These are phyloP conservation scores for Paecilomyces dactylethromorphus DNA, from an alignment of 2,329 filamentous ascomycete genomes.

Conservation along the genomic window DNA sequence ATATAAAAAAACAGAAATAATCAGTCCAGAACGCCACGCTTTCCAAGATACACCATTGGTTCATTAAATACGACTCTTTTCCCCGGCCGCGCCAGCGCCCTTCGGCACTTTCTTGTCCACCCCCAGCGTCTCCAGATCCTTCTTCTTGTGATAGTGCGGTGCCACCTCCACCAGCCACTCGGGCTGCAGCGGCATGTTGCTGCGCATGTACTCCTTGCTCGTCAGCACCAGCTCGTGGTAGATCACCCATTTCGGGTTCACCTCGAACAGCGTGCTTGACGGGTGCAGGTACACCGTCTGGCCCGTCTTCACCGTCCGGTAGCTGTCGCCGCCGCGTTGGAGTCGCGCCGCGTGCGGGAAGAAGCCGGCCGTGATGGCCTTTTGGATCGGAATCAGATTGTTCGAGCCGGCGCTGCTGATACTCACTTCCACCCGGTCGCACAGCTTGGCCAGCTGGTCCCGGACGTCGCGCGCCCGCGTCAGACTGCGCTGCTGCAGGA, in stretches of 20 bases:
- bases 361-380: slow-evolving; percentile 84
- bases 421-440: slow-evolving; percentile 83
- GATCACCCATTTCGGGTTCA: slow-evolving; percentile 77
- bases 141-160: slow-evolving; percentile 90
- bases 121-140: slow-evolving; percentile 76
- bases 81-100: slow-evolving; percentile 39
- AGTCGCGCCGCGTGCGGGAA: slow-evolving; percentile 87
- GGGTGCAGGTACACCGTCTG: slow-evolving; percentile 90
- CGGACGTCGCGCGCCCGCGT: slow-evolving; percentile 84
- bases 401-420: slow-evolving; percentile 59
- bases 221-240: slow-evolving; percentile 87
- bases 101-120: slow-evolving; percentile 69
- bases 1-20: not conserved
- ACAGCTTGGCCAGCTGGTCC: slow-evolving; percentile 85
- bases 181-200: slow-evolving; percentile 74
- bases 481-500: slow-evolving; percentile 83
- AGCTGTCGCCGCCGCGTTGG: slow-evolving; percentile 76
- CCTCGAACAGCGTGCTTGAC: slow-evolving; percentile 70
- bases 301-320: slow-evolving; percentile 86
- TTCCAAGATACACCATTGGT: not conserved
- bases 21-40: not conserved
- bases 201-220: slow-evolving; percentile 91
- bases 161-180: slow-evolving; percentile 85
- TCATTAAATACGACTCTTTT: slow-evolving; percentile 27
- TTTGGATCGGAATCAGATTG: slow-evolving; percentile 74